phyloP scores from a whole-genome alignment of 257 asterid species.

The Primulina eburnea region DNA sequence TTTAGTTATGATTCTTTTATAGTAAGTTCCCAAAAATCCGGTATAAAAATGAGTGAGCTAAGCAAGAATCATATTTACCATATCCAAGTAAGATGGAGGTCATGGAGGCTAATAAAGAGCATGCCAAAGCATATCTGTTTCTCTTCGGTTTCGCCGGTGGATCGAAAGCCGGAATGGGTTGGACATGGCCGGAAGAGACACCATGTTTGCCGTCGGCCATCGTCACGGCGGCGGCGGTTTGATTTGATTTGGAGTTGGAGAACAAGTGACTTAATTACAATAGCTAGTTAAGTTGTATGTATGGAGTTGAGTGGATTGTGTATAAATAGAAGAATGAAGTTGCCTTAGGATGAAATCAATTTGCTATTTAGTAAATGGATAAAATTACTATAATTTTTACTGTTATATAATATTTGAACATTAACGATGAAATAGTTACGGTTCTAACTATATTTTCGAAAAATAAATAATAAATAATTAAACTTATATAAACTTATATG shows the following conservation, averaged over 20 bases:
- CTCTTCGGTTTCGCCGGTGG: background rate
- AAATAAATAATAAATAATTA: no score
- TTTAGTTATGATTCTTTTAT: no score
- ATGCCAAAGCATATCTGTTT: background rate
- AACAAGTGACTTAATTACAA: no score
- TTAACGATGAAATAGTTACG: no score
- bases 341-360: background rate
- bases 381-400: no score
- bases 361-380: no score
- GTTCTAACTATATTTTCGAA: background rate
- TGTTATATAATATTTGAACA: no score
- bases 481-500: no score
- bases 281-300: background rate
- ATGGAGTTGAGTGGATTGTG: background rate
- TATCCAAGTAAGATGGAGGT: constrained; percentile 1
- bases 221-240: background rate
- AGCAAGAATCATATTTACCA: background rate
- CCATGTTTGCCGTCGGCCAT: background rate
- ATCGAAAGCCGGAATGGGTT: background rate
- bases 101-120: background rate
- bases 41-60: background rate
- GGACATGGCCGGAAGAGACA: background rate
- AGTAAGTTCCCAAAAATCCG: background rate
- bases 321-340: background rate
- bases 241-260: background rate